phyloP scores from a whole-genome alignment of 805 yeast genomes.

The Saccharomycopsis microspora region DNA sequence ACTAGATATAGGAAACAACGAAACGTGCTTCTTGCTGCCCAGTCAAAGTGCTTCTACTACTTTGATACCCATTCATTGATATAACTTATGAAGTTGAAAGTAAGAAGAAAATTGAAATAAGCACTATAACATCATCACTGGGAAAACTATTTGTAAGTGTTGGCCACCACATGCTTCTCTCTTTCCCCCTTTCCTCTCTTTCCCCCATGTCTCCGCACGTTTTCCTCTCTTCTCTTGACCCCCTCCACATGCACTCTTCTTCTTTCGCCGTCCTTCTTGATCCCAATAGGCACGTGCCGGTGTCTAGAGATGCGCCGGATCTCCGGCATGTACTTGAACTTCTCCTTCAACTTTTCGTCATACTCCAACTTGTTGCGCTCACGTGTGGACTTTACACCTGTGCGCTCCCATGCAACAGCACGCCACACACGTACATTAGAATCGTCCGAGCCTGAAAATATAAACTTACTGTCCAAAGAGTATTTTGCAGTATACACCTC shows the following conservation, averaged over 20 bases:
- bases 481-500: conserved; percentile 75
- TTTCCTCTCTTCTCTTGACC: conserved; percentile 70
- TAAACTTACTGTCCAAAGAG: conserved; percentile 82
- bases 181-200: conserved; percentile 60
- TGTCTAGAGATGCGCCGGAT: conserved; percentile 82
- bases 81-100: neutral
- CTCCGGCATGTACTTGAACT: conserved; percentile 95
- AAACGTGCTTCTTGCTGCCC: too few species aligned
- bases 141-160: conserved; percentile 7
- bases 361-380: conserved; percentile 80
- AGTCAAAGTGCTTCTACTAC: too few species aligned
- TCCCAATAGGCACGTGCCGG: conserved; percentile 79
- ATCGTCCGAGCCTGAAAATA: conserved; percentile 89
- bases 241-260: conserved; percentile 65
- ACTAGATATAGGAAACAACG: too few species aligned
- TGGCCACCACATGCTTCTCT: conserved; percentile 62
- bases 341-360: conserved; percentile 82
- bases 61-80: neutral
- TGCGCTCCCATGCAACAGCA: conserved; percentile 72
- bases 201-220: conserved; percentile 64
- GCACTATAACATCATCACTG: neutral
- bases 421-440: conserved; percentile 95
- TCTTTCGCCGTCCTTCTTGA: conserved; percentile 84
- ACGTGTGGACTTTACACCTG: conserved; percentile 68
- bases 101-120: neutral